These are phyloP conservation scores for Stephania japonica DNA, from an alignment of 164 flowering plant genomes.

Conservation along the genomic window DNA sequence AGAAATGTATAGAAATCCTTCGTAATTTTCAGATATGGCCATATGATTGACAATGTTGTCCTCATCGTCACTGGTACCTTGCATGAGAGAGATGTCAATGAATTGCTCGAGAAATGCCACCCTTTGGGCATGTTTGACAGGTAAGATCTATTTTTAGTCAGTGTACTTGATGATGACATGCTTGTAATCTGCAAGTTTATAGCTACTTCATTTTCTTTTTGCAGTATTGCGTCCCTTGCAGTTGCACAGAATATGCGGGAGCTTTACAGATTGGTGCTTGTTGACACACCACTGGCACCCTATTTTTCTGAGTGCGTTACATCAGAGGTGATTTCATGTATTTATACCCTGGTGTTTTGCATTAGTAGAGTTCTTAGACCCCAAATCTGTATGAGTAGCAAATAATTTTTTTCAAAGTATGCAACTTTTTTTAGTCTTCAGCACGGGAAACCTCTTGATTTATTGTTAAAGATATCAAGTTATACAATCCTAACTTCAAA, in stretches of 20 bases:
- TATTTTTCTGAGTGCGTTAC: constrained; percentile 98
- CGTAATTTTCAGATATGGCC: constrained; percentile 70
- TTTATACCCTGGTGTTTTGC: not conserved
- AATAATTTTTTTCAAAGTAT: not conserved
- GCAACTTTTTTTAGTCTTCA: not conserved
- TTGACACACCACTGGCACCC: constrained; percentile 98
- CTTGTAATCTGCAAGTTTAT: not conserved
- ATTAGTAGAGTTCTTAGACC: not conserved
- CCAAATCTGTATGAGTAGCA: not conserved
- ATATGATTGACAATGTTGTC: constrained; percentile 99
- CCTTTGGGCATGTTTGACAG: constrained; percentile 99
- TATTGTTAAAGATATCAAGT: no score
- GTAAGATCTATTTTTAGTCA: constrained; percentile 26
- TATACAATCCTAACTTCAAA: no score
- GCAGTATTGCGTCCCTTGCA: constrained; percentile 95
- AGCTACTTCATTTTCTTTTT: constrained; percentile 7
- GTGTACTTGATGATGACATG: constrained; percentile 2
- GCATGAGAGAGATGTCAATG: constrained; percentile 99
- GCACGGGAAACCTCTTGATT: no score
- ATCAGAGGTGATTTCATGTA: constrained; percentile 62
- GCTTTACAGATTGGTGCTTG: constrained; percentile 93
- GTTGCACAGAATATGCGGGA: constrained; percentile 99
- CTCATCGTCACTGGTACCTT: constrained; percentile 97
- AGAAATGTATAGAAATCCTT: not conserved
- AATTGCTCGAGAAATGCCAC: constrained; percentile 93